These are phyloP conservation scores for Saccharomyces paradoxus DNA, from an alignment of 805 yeast species.

Conservation along the genomic window DNA sequence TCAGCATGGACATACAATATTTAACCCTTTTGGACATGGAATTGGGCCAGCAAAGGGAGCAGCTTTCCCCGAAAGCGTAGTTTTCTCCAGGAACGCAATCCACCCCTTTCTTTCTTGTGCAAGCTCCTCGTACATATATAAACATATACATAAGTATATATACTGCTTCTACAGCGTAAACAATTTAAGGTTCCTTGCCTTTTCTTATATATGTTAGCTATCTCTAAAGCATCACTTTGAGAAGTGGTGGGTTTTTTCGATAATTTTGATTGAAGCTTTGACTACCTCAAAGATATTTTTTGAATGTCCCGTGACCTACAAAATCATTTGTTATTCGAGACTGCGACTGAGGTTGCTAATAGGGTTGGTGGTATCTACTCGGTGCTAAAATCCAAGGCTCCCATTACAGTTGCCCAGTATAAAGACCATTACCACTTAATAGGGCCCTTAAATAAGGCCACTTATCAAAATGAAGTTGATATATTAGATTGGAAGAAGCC, in stretches of 20 bases:
- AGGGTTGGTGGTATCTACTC: slow-evolving; percentile 97
- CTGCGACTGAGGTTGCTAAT: slow-evolving; percentile 96
- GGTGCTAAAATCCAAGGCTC: slow-evolving; percentile 92
- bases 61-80: neutral
- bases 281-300: neutral
- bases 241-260: neutral
- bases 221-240: neutral
- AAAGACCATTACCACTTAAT: slow-evolving; percentile 75
- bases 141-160: neutral
- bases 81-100: neutral
- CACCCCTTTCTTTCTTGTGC: neutral
- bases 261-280: neutral
- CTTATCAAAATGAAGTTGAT: slow-evolving; percentile 78
- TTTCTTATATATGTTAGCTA: no score
- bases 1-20: neutral
- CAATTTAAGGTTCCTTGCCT: slow-evolving; percentile 1
- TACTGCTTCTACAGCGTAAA: neutral
- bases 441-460: slow-evolving; percentile 74
- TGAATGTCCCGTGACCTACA: slow-evolving; percentile 74
- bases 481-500: slow-evolving; percentile 53
- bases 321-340: slow-evolving; percentile 82
- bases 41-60: neutral
- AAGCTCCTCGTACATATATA: neutral
- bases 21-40: neutral
- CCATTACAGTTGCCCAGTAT: slow-evolving; percentile 90